phyloP scores from a whole-genome alignment of 768 basidiomycete species.

The Auricularia cornea region DNA sequence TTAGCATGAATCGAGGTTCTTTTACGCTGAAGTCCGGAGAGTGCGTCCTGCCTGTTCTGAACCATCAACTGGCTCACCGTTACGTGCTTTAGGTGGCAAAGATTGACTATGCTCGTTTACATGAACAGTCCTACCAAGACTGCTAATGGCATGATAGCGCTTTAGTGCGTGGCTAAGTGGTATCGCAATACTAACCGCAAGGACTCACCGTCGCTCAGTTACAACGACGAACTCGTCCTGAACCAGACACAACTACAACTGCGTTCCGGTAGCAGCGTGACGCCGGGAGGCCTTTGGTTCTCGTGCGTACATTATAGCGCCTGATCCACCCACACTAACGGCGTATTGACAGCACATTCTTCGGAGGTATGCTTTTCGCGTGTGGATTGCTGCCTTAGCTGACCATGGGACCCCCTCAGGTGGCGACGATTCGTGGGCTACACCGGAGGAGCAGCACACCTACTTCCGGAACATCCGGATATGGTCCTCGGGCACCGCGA shows the following conservation, averaged over 20 bases:
- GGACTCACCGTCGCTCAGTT: constrained; percentile 29
- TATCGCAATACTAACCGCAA: not conserved
- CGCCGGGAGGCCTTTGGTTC: constrained; percentile 66
- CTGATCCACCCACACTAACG: constrained; percentile 1
- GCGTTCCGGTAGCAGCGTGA: constrained; percentile 43
- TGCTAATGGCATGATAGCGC: constrained; percentile 65
- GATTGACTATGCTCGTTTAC: constrained; percentile 65
- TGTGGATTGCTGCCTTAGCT: constrained; percentile 10
- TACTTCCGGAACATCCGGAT: constrained; percentile 71
- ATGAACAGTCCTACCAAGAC: constrained; percentile 58
- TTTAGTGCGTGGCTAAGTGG: constrained; percentile 45
- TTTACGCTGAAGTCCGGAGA: constrained; percentile 11
- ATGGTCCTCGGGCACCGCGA: constrained; percentile 44
- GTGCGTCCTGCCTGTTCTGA: constrained; percentile 21
- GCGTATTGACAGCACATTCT: constrained; percentile 53
- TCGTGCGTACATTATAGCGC: constrained; percentile 58
- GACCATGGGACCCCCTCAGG: no score
- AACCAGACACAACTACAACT: constrained; percentile 56
- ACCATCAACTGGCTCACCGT: not conserved
- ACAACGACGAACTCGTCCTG: constrained; percentile 59
- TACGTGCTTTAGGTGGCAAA: constrained; percentile 47
- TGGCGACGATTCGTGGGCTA: constrained; percentile 62
- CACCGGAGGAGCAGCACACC: constrained; percentile 54
- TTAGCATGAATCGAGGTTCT: constrained; percentile 22
- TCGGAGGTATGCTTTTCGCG: constrained; percentile 42